These are phyloP conservation scores for Millerago galiae DNA, from an alignment of 805 yeast species.

Conservation along the genomic window DNA sequence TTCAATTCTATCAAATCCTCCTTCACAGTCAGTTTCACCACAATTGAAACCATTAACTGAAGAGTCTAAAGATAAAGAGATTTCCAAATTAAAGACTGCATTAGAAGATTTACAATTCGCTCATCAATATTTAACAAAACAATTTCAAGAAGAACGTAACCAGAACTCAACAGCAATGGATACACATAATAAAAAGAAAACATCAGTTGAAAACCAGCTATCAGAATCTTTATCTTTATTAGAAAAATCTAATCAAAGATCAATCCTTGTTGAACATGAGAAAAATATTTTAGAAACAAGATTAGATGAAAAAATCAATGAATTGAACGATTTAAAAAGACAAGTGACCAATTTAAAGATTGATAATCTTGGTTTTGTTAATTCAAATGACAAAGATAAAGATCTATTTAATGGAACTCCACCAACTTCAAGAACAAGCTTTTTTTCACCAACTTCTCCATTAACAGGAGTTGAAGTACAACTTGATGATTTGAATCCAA, in stretches of 20 bases:
- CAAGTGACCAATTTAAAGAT: conserved; percentile 36
- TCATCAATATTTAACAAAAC: conserved; percentile 60
- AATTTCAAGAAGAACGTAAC: conserved; percentile 59
- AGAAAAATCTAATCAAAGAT: conserved; percentile 30
- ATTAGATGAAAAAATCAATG: conserved; percentile 30
- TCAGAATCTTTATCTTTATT: conserved; percentile 32
- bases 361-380: conserved; percentile 18
- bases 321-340: conserved; percentile 36
- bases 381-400: conserved; percentile 8
- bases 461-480: conserved; percentile 18
- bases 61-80: conserved; percentile 11
- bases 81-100: conserved; percentile 43
- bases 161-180: conserved; percentile 48
- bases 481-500: conserved; percentile 15
- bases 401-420: not conserved
- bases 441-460: conserved; percentile 13
- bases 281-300: conserved; percentile 27
- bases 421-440: not conserved
- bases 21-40: too few relatives aligned
- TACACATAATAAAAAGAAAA: conserved; percentile 44
- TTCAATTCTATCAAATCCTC: not conserved
- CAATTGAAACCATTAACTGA: not conserved
- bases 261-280: conserved; percentile 31
- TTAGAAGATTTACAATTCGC: conserved; percentile 65
- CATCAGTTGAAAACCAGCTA: conserved; percentile 45